These are phyloP conservation scores for Russula olivacea DNA, from an alignment of 768 basidiomycete species.

Conservation along the genomic window DNA sequence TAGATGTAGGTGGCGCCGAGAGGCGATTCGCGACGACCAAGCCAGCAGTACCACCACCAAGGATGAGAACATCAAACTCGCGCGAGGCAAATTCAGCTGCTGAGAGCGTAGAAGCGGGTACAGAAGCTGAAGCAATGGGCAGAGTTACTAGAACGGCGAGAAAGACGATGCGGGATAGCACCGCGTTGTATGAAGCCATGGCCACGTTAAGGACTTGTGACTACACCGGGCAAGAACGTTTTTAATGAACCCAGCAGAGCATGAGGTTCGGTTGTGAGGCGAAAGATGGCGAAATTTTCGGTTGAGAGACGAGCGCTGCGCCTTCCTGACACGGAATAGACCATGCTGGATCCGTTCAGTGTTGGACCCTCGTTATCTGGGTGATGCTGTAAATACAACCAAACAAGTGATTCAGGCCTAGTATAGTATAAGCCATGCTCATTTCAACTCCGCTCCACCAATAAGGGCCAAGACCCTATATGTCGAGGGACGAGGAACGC, in stretches of 20 bases:
- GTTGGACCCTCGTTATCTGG: too few relatives aligned
- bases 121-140: neutral
- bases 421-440: too few relatives aligned
- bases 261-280: neutral
- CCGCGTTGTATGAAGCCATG: neutral
- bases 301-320: neutral
- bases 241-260: neutral
- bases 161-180: neutral
- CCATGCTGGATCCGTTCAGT: too few relatives aligned
- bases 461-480: too few relatives aligned
- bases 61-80: slow-evolving; percentile 19
- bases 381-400: neutral
- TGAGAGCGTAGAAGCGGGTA: slow-evolving; percentile 4
- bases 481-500: too few relatives aligned
- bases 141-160: slow-evolving; percentile 1
- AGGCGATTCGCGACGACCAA: slow-evolving; percentile 23
- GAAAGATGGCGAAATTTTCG: neutral
- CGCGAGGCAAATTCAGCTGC: slow-evolving; percentile 17
- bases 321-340: neutral
- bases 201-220: too few relatives aligned
- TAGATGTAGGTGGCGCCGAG: slow-evolving; percentile 13
- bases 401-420: too few relatives aligned
- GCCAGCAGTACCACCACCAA: slow-evolving; percentile 23
- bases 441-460: too few relatives aligned
- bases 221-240: neutral